phyloP scores from a whole-genome alignment of 371 early-diverging fungal species.

The Mortierella polycephala region DNA sequence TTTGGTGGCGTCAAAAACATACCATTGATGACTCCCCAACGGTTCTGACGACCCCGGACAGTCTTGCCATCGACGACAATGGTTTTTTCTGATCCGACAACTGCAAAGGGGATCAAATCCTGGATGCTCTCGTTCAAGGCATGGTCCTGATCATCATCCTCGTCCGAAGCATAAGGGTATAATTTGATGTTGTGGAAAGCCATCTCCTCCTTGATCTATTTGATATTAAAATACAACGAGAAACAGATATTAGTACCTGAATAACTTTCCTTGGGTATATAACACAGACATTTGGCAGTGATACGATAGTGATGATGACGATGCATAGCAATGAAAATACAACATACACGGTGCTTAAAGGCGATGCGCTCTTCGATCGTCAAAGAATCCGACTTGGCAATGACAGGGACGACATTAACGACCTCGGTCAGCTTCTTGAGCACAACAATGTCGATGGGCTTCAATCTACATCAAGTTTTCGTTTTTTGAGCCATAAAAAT shows the following conservation, averaged over 20 bases:
- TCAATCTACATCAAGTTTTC: conserved; percentile 63
- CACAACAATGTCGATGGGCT: conserved; percentile 83
- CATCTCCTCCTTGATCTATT: conserved; percentile 89
- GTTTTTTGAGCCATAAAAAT: conserved; percentile 27
- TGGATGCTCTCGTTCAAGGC: conserved; percentile 80
- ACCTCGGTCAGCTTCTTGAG: conserved; percentile 79
- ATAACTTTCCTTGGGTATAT: background rate
- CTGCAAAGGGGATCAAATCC: conserved; percentile 86
- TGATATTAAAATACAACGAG: background rate
- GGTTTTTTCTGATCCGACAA: conserved; percentile 87
- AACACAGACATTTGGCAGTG: no score
- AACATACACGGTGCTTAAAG: conserved; percentile 76
- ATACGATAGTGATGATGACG: background rate
- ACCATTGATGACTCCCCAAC: conserved; percentile 78
- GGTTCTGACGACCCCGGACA: conserved; percentile 77
- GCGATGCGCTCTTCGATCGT: conserved; percentile 80
- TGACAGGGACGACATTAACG: conserved; percentile 85
- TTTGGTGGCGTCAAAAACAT: conserved; percentile 13
- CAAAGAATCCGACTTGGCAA: conserved; percentile 89
- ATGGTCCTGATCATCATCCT: conserved; percentile 83
- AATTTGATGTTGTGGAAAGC: conserved; percentile 89
- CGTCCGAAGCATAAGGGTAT: conserved; percentile 89
- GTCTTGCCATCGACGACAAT: conserved; percentile 84
- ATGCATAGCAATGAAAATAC: background rate
- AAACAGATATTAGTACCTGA: background rate